Evolutionary conservation across 2,329 filamentous ascomycete species (phyloP), one percentile per base, ranked within the genome.

Genomic region (Diaporthe caulivora): DNA sequence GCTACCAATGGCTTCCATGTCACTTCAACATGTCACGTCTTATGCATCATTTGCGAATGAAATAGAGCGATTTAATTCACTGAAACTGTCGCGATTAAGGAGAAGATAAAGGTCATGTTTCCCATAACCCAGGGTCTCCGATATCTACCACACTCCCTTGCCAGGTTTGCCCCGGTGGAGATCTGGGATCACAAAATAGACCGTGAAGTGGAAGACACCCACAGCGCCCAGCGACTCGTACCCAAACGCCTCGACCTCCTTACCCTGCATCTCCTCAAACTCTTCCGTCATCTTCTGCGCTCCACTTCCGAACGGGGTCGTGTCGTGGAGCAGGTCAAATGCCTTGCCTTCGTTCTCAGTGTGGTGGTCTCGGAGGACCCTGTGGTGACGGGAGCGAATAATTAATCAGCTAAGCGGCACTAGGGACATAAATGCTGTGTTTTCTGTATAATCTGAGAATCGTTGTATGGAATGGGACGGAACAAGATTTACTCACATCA

Each of bases 221-320:
- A 26, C 15, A 3, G 26, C n/a, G n/a, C n/a, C 15, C 51, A 29
- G 51, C 26, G 51, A 24, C 13, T 54, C 51, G 26, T 54, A 54
- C 7, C 51, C 26, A 31, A 54, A 54, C 5, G 51, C 51, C 24
- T n/a, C 51, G 26, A 54, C 9, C 17, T 54, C 18, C 26, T 54
- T 31, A 13, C 26, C 51, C 15, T 54, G 51, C 51, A 54, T 54
- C 51, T 54, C 51, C 51, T 11, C 24, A 26, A 54, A 54, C 51
- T 54, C 51, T 24, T 68, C 51, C 5, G 15, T 54, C 51, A 54
- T 54, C 51, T 54, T 54, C 51, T 54, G 51, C 26, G 51, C 51
- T 18, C 51, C 51, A 21, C 4, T 13, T 2, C 51, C 51, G 51
- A 54, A 54, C 26, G 51, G 51, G 5, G 51, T 54, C 11, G 29